Conservation (phyloP, 2,329 filamentous ascomycete species). For the Chalaropsis thielavioides region DNA sequence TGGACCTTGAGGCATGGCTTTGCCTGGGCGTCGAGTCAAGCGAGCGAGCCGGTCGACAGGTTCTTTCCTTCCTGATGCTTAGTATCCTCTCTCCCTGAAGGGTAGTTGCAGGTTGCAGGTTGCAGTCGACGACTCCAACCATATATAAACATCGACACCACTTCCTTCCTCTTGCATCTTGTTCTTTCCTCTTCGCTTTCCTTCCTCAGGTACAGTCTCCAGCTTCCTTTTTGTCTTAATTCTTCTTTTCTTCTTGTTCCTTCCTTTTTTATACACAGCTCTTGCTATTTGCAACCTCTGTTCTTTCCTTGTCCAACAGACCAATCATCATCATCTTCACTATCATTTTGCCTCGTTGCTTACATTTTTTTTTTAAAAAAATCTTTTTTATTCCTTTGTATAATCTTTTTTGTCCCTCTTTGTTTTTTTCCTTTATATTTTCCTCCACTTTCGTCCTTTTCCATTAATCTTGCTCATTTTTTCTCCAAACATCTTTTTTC, state of each 20-base stretch:
- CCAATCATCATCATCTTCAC: neutral
- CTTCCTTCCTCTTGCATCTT: neutral
- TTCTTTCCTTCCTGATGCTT: neutral
- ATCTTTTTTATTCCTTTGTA: neutral
- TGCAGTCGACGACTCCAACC: neutral
- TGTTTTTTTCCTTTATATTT: neutral
- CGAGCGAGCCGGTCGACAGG: too few relatives aligned
- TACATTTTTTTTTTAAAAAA: too few relatives aligned
- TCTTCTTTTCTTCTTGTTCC: neutral
- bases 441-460: neutral
- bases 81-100: neutral
- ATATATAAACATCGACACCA: slow-evolving; percentile 4
- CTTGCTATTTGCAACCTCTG: neutral
- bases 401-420: neutral
- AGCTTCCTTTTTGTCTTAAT: neutral
- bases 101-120: neutral
- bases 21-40: too few relatives aligned
- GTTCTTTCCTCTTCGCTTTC: neutral
- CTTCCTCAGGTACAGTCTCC: neutral
- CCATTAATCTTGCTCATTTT: neutral
- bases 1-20: neutral
- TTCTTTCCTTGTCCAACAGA: neutral
- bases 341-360: neutral
- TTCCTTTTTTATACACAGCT: neutral
- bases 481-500: neutral